A percentile compares a stretch with the other conserved stretches of the same genome.
These are phyloP conservation scores for Apiosordaria backusii DNA, from an alignment of 495 filamentous ascomycete genomes.

Conservation along the genomic window DNA sequence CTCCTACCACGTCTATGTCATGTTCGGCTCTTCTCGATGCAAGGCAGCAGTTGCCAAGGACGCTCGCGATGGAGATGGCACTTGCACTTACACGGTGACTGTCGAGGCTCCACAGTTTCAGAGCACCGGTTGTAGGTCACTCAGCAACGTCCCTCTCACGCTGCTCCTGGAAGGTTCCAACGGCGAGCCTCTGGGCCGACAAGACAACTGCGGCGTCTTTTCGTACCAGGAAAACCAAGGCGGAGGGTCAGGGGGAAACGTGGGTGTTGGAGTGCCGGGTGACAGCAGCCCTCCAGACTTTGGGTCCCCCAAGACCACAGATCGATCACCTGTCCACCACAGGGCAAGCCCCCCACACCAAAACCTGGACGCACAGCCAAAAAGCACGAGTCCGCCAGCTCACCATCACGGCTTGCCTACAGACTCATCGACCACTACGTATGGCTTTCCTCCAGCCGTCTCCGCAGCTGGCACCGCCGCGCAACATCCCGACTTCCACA, in stretches of 20 bases:
- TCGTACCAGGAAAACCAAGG: slow-evolving; percentile 55
- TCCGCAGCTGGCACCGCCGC: slow-evolving; percentile 35
- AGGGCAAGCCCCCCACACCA: slow-evolving; percentile 39
- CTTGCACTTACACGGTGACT: slow-evolving; percentile 67
- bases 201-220: slow-evolving; percentile 69
- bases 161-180: slow-evolving; percentile 66
- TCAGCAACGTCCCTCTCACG: slow-evolving; percentile 65
- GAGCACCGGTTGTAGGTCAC: slow-evolving; percentile 60
- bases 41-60: slow-evolving; percentile 60
- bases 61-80: slow-evolving; percentile 51
- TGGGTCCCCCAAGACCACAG: slow-evolving; percentile 38
- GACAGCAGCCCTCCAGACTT: slow-evolving; percentile 42
- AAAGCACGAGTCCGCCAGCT: slow-evolving; percentile 28
- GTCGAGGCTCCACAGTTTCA: slow-evolving; percentile 69
- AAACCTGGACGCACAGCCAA: slow-evolving; percentile 24
- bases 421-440: slow-evolving; percentile 44
- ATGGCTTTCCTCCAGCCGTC: slow-evolving; percentile 42
- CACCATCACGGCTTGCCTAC: slow-evolving; percentile 30
- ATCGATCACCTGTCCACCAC: slow-evolving; percentile 42
- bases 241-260: slow-evolving; percentile 31
- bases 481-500: slow-evolving; percentile 27
- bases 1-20: slow-evolving; percentile 58
- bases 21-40: slow-evolving; percentile 71
- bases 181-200: slow-evolving; percentile 56
- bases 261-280: slow-evolving; percentile 29